Conservation (phyloP, 169 alveolate species). For the Ichthyophthirius multifiliis region DNA sequence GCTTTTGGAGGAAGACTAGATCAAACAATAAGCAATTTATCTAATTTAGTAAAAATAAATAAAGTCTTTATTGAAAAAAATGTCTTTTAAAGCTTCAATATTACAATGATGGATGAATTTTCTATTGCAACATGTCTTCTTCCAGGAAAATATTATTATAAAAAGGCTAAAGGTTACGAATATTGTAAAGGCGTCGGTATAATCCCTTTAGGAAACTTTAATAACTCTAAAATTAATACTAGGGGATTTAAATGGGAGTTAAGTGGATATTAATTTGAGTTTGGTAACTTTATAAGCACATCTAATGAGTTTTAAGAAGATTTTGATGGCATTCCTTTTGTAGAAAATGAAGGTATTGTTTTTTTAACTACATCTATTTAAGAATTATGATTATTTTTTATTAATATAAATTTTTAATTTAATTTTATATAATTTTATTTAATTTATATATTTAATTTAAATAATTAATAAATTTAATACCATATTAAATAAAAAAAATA, state of each 20-base stretch:
- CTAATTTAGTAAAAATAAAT: not conserved
- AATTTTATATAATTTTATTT: no score
- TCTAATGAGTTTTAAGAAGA: not conserved
- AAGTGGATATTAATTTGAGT: not conserved
- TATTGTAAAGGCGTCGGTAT: not conserved
- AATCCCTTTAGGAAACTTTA: not conserved
- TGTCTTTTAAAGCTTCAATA: not conserved
- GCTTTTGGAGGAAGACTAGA: conserved; percentile 4
- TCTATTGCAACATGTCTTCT: not conserved
- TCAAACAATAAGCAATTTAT: not conserved
- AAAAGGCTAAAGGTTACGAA: not conserved
- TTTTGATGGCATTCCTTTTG: not conserved
- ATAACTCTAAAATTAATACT: not conserved
- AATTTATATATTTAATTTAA: no score
- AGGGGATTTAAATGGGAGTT: not conserved
- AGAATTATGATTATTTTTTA: no score
- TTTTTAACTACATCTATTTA: not conserved
- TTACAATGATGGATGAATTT: not conserved
- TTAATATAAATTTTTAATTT: no score
- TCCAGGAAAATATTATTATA: not conserved
- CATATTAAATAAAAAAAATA: no score
- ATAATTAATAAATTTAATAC: no score
- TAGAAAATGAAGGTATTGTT: not conserved
- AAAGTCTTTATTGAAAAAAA: not conserved
- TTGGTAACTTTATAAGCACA: not conserved